phyloP scores from a whole-genome alignment of 768 basidiomycete species.

The Astraeus odoratus region DNA sequence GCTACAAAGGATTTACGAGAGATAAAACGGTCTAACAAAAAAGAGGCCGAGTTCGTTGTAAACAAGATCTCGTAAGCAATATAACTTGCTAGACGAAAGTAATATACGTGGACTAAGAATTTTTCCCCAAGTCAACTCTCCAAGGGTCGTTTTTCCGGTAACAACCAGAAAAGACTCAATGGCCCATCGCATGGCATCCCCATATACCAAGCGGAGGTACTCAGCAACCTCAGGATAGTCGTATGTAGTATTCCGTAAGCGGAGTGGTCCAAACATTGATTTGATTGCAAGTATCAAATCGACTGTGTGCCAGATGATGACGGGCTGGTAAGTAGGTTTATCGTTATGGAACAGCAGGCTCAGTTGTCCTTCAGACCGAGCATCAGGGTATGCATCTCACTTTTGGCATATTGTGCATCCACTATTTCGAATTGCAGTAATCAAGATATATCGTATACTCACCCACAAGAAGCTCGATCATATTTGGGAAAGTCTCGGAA shows the following conservation, averaged over 20 bases:
- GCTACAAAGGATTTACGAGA: neutral
- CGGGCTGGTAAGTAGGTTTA: conserved; percentile 11
- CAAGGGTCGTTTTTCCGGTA: conserved; percentile 52
- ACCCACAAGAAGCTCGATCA: conserved; percentile 38
- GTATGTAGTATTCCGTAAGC: conserved; percentile 20
- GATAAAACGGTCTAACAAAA: neutral
- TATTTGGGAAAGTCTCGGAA: conserved; percentile 36
- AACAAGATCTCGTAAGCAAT: neutral
- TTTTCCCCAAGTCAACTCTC: conserved; percentile 53
- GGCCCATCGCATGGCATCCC: conserved; percentile 38
- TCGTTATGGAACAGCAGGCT: neutral
- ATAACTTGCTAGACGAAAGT: no score
- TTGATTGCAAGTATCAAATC: conserved; percentile 24
- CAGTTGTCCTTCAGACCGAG: conserved; percentile 18
- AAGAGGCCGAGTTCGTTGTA: neutral
- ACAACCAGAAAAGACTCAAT: conserved; percentile 52
- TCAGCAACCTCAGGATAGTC: conserved; percentile 37
- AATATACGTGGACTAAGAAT: neutral
- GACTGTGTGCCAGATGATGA: conserved; percentile 34
- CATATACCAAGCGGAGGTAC: conserved; percentile 58
- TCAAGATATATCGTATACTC: conserved; percentile 40
- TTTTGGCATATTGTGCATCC: neutral
- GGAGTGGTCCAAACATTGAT: neutral
- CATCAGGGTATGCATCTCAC: conserved; percentile 19
- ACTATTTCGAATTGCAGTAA: conserved; percentile 17